Evolutionary conservation across 1,139 yeast genomes (phyloP).

Genomic region (Sugiyamaella pinicola): DNA sequence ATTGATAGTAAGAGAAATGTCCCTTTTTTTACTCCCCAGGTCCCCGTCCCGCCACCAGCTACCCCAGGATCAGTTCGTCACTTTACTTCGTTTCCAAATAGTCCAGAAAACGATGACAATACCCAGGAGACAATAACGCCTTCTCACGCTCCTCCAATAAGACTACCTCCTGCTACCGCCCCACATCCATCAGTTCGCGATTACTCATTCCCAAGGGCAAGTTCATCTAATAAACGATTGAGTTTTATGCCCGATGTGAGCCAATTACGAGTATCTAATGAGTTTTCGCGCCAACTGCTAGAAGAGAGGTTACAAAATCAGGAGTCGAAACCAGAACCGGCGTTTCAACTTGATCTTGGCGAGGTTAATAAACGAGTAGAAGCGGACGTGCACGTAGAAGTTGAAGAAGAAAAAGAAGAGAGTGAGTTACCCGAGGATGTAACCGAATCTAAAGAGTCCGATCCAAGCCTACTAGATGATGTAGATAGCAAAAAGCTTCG

Average conservation of each 20-base stretch:
- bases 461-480: conserved; percentile 11
- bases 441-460: too few species aligned
- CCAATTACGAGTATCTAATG: conserved; percentile 32
- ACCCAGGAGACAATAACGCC: conserved; percentile 4
- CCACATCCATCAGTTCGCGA: conserved; percentile 19
- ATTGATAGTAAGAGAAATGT: background rate
- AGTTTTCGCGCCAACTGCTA: conserved; percentile 28
- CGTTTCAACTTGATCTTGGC: background rate
- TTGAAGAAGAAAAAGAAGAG: conserved; percentile 7
- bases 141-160: background rate
- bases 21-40: conserved; percentile 6
- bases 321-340: background rate
- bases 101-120: conserved; percentile 27
- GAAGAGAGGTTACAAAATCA: conserved; percentile 6
- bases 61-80: conserved; percentile 29
- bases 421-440: conserved; percentile 9
- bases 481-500: conserved; percentile 8
- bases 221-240: conserved; percentile 26
- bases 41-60: background rate
- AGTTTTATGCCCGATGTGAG: conserved; percentile 37
- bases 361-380: too few species aligned
- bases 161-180: conserved; percentile 14
- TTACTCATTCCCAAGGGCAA: conserved; percentile 23
- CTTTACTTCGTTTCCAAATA: conserved; percentile 29
- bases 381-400: too few species aligned